Base-by-base conservation (phyloP, 805 yeast genomes). In the Lipomyces kockii region DNA sequence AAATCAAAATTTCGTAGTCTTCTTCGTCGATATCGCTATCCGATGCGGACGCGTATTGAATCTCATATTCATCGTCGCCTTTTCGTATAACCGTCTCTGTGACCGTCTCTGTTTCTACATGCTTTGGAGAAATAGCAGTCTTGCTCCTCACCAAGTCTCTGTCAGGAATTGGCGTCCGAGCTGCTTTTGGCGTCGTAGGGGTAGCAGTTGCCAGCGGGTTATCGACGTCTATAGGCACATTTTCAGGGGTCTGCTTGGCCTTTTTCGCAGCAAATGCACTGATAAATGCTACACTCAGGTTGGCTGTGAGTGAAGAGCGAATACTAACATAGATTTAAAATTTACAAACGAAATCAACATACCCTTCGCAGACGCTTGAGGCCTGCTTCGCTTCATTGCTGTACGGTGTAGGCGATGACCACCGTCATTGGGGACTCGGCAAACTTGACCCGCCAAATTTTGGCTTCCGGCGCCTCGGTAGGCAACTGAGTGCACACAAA, bases 311-410 rank as follows among this genome's bases (percentile, higher is more conserved):
- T 54, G 7, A 20, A 59, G 2, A 12, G 12, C 32, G 32, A 29
- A 37, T 37, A 11, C 3, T 37, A 37, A 43, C 46, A n/a, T 20
- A 43, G 25, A 8, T 27, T 22, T n/a, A 27, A 25, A 25, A 20
- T 9, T 14, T 12, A 14, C 17, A 37, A 37, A 37, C 20, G 17
- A 14, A 29, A 61, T 20, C n/a, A 43, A 61, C 32, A 8, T 51
- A 64, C 67, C 65, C 27, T 56, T 60, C 22, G 67, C 67, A 37
- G 67, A 64, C 17, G 60, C 37, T 39, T 35, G 49, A 8, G 37
- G 55, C n/a, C 49, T 29, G 29, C 54, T 27, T 56, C 60, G 43
- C 49, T 56, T 56, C 60, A 56, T 56, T 29, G 11, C 20, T n/a
- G 20, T n/a, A 43, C 9, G 8, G n/a, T 43, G 49, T n/a, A 2